These are phyloP conservation scores for Erucastrum elatum DNA, from an alignment of 345 rosid genomes.

Conservation along the genomic window DNA sequence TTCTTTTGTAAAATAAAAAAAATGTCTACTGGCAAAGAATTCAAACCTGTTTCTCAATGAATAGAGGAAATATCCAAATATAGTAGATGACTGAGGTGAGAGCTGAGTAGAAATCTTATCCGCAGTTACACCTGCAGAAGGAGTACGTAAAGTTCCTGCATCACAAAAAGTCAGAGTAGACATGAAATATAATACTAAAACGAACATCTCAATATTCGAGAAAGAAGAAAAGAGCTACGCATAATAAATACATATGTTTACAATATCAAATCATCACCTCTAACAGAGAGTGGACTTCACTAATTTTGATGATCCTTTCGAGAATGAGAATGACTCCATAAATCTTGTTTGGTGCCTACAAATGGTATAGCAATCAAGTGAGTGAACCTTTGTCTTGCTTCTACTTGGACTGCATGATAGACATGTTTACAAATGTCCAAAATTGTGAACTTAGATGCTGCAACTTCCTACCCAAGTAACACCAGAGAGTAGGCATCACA, in stretches of 20 bases:
- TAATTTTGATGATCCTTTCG: constrained; percentile 93
- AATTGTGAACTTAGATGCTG: no score
- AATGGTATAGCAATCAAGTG: not conserved
- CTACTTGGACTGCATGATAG: no score
- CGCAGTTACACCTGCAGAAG: constrained; percentile 62
- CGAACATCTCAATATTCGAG: no score
- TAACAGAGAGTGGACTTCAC: constrained; percentile 85
- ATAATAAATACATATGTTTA: not conserved
- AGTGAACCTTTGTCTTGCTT: constrained; percentile 49
- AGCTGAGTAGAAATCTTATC: constrained; percentile 80
- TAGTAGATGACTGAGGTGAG: constrained; percentile 96
- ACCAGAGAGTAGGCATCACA: no score
- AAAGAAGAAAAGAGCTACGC: not conserved
- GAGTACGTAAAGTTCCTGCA: constrained; percentile 79
- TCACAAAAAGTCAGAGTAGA: constrained; percentile 19
- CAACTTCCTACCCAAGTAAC: no score
- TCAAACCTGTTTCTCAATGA: constrained; percentile 71
- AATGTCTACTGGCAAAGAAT: constrained; percentile 9
- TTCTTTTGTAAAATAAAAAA: constrained; percentile 1
- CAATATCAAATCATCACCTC: constrained; percentile 52
- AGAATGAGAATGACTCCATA: no score
- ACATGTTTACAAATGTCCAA: no score
- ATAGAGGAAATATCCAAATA: constrained; percentile 72
- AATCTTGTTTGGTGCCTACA: no score
- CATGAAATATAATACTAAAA: not conserved